phyloP scores from a whole-genome alignment of 495 filamentous ascomycete genomes.

The Parathielavia hyrcaniae region DNA sequence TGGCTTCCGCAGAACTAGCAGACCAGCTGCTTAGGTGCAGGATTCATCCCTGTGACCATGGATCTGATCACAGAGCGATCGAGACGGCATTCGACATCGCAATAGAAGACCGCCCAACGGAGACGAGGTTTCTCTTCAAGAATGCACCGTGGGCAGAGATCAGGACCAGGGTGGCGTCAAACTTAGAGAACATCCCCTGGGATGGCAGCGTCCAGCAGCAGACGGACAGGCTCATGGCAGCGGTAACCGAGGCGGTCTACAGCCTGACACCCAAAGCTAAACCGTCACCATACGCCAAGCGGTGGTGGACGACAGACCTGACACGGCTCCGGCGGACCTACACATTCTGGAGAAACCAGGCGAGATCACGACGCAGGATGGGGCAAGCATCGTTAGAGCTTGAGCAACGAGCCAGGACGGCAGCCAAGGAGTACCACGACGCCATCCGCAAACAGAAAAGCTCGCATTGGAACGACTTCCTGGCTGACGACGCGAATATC shows the following conservation, averaged over 20 bases:
- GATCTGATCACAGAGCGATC: neutral
- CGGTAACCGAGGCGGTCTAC: too few relatives aligned
- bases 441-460: constrained; percentile 1
- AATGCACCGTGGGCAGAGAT: neutral
- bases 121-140: neutral
- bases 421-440: constrained; percentile 1
- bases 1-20: too few relatives aligned
- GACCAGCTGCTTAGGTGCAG: too few relatives aligned
- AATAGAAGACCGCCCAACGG: too few relatives aligned
- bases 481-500: constrained; percentile 6
- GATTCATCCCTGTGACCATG: neutral
- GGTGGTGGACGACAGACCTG: too few relatives aligned
- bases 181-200: neutral
- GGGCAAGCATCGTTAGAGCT: too few relatives aligned
- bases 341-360: too few relatives aligned
- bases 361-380: too few relatives aligned
- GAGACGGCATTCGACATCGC: neutral
- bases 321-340: too few relatives aligned
- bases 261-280: too few relatives aligned
- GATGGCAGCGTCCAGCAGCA: neutral
- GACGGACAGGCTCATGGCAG: neutral
- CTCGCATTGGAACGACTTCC: neutral
- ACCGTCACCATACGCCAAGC: too few relatives aligned
- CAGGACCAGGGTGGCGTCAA: neutral
- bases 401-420: too few relatives aligned